Base-by-base conservation (phyloP, 2,329 filamentous ascomycete species). In the Neonectria magnoliae region DNA sequence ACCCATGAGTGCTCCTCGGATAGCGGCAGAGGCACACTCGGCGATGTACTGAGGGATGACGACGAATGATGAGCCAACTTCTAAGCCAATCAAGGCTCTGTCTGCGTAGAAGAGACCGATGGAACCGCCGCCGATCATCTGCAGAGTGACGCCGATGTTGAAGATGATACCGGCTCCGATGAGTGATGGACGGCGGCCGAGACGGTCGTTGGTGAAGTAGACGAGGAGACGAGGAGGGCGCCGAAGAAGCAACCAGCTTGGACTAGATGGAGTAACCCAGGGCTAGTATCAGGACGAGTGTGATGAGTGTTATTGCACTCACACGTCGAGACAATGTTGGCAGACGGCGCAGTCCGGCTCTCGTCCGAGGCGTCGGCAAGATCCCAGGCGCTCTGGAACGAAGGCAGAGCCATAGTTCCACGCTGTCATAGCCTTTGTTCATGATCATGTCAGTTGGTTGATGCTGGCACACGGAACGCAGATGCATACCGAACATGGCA, bases 41-140 rank as follows among this genome's bases (percentile, higher is more conserved):
- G 85, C 84, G 48, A 88, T 84, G 73, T 88, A 89, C 41, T 88
- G 81, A 2, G 86, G 87, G 2, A 88, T 84, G 27, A 83, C 81
- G 75, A 85, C 84, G 9, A 81, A 82, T 47, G 84, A 77, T 9
- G 84, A 69, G 7, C 84, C 85, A 42, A 87, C 80, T 8, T 83
- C 84, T 73, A 83, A 82, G 1, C 85, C 84, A 16, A 81, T 81
- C 44, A 86, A 74, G 66, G 85, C 84, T 4, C 87, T 82, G 0
- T 86, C 87, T 8, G 84, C 81, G 2, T 88, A 81, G 48, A 89
- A 84, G 81, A 88, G 87, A 13, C 80, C 78, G 18, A 88, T 77
- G 54, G 84, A 81, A 3, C 69, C 65, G 3, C 54, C 55, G 44
- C 74, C 66, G 79, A 79, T 41, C 84, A 84, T 77, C 72, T 88